These are phyloP conservation scores for Penicillium concentricum DNA, from an alignment of 2,329 filamentous ascomycete species.

Conservation along the genomic window DNA sequence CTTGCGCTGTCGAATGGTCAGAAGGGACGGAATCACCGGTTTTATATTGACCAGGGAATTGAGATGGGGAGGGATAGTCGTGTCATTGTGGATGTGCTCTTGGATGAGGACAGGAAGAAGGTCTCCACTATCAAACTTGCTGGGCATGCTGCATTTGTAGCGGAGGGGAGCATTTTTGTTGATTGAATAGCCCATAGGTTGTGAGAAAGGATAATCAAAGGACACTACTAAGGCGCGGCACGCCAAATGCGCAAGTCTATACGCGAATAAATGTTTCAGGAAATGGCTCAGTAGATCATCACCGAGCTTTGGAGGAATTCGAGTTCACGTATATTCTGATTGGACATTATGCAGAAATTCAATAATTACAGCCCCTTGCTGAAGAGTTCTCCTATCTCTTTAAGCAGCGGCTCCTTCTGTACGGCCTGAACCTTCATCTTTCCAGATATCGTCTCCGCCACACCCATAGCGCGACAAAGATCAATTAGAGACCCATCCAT, in stretches of 20 bases:
- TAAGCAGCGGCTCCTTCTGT: constrained; percentile 58
- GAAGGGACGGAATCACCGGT: constrained; percentile 40
- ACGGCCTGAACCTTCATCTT: constrained; percentile 57
- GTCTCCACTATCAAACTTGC: constrained; percentile 18
- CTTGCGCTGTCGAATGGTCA: constrained; percentile 44
- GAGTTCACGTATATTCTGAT: background rate
- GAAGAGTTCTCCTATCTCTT: constrained; percentile 49
- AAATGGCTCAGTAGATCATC: background rate
- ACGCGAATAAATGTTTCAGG: no score
- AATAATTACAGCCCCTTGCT: constrained; percentile 34
- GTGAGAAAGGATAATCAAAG: background rate
- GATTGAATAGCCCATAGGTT: background rate
- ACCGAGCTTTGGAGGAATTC: no score
- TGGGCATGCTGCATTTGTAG: constrained; percentile 8
- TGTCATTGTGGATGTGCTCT: constrained; percentile 21
- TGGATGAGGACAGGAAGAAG: constrained; percentile 13
- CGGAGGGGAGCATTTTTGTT: constrained; percentile 11
- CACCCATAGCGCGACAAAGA: constrained; percentile 75
- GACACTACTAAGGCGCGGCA: background rate
- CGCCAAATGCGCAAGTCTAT: background rate
- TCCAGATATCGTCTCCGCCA: constrained; percentile 59
- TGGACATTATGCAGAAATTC: background rate
- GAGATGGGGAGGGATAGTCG: constrained; percentile 50
- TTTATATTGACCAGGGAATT: constrained; percentile 55
- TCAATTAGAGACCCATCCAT: constrained; percentile 74